Base-by-base conservation (phyloP, 345 rosid species). In the Euphorbia lathyris region DNA sequence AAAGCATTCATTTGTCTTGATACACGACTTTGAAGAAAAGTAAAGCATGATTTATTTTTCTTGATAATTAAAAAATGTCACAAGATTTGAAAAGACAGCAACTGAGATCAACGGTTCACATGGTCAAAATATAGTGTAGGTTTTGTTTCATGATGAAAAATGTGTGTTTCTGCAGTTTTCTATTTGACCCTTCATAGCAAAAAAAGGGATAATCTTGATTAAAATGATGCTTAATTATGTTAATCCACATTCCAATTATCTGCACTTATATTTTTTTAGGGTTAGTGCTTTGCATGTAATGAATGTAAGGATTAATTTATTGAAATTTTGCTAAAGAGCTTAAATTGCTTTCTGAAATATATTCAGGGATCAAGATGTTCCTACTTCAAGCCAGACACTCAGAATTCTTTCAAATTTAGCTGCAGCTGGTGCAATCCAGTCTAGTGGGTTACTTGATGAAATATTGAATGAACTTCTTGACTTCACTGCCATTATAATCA, bases 371-470 rank as follows among this genome's bases (percentile, higher is more conserved):
- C 86, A 84, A 74, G 95, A 85, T 76, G 68, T 84, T 79, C 76
- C 81, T 63, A 78, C 76, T 72, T 79, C 91, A 68, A 84, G 71
- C 81, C 97, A 90, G 86, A 84, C 99, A 58, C 77, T 95, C 78
- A 86, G 83, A 78, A 85, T 95, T 71, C 84, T 95, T 74, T 85
- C 97, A 76, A 92, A 95, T 77, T 80, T 95, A 81, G 82, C 86
- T 82, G 88, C 87, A 74, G 92, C 91, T 80, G 89, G 87, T 63
- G 90, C 84, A 58, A 82, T 84, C 56, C 83, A 68, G 62, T 82
- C 91, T 50, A 78, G 75, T 62, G 86, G 81, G 69, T 68, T 87
- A 61, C 74, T 77, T 72, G 87, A 92, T 72, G 96, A 87, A 81
- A 79, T 87, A 74, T 61, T 90, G 59, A 70, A 82, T 76, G 90